Evolutionary conservation across 352 stramenopile genomes (phyloP).

Genomic region (Phytophthora aleatoria): DNA sequence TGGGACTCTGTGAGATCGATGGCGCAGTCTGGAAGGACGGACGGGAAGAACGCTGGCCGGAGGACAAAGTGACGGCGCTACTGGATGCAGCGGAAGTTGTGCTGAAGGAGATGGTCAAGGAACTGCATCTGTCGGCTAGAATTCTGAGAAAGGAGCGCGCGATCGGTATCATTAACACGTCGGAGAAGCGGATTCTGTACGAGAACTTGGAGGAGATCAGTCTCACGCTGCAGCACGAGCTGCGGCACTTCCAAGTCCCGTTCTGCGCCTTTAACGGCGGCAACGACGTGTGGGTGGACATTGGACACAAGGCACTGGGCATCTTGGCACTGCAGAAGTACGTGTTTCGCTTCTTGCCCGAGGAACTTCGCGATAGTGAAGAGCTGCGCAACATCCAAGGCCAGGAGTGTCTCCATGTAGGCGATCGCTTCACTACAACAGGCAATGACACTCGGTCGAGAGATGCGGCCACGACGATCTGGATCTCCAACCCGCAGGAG

Average conservation of each 20-base stretch:
- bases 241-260: constrained; percentile 82
- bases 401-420: constrained; percentile 94
- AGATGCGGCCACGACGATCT: constrained; percentile 92
- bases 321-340: constrained; percentile 92
- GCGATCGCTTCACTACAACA: constrained; percentile 91
- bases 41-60: constrained; percentile 85
- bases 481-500: constrained; percentile 95
- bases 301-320: constrained; percentile 96
- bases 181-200: constrained; percentile 79
- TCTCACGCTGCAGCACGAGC: constrained; percentile 89
- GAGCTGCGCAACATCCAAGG: constrained; percentile 71
- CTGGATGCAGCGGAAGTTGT: constrained; percentile 85
- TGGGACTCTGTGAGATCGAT: constrained; percentile 72
- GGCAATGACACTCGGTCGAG: constrained; percentile 95
- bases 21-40: constrained; percentile 78
- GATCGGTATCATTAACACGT: constrained; percentile 92
- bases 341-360: constrained; percentile 72
- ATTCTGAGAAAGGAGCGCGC: constrained; percentile 94
- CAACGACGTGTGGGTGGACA: constrained; percentile 96
- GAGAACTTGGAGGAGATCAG: constrained; percentile 96
- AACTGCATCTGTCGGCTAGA: constrained; percentile 84
- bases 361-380: constrained; percentile 72
- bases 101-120: constrained; percentile 70
- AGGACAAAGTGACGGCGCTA: constrained; percentile 80
- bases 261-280: constrained; percentile 97